Evolutionary conservation across 225 moss, liverwort and hornwort species (phyloP), one percentile per base, ranked within the genome.

Genomic region (Bryoerythrophyllum caledonicum): DNA sequence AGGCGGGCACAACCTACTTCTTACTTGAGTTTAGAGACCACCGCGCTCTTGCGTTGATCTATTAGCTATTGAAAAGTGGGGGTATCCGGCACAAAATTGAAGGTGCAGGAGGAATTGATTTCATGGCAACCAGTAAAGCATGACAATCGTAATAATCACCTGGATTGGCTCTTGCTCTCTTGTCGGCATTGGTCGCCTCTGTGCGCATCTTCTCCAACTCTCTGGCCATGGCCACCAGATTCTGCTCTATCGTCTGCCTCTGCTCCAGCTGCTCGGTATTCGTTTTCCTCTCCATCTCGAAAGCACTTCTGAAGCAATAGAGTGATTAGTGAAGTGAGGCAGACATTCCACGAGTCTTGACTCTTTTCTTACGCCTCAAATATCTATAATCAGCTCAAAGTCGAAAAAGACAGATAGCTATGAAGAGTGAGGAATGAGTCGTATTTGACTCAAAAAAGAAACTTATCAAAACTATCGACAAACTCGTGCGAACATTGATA

Each of bases 241-340:
- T 94, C 79, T 94, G 90, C 76, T 94, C 92, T 66, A 89, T 92
- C 41, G 82, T 84, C 73, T 87, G 90, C 72, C 90, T 87, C 64
- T 92, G 94, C 80, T 94, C 92, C 58, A 89, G 72, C 59, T 90
- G 92, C 84, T 94, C 92, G 43, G 78, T 74, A 74, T 90, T 94
- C 27, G 89, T 74, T 60, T 90, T 92, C 82, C 92, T 92, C 71
- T 94, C 92, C 21, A 87, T 83, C 41, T 94, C 92, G 60, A 86
- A 90, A 34, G 92, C 94, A 67, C 82, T 78, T 77, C 88, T 88
- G 79, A 64, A 61, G 65, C 64, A 73, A 60, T 62, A 19, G 19
- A 49, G 17, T 17, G 5, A 49, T 19, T 49, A 6, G 17, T 49
- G 6, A 49, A 17, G 19, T 49, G 48, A 49, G 19, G 17, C 17